Evolutionary conservation across 306 rosid genomes (phyloP).

Genomic region (Pyrus betulifolia): DNA sequence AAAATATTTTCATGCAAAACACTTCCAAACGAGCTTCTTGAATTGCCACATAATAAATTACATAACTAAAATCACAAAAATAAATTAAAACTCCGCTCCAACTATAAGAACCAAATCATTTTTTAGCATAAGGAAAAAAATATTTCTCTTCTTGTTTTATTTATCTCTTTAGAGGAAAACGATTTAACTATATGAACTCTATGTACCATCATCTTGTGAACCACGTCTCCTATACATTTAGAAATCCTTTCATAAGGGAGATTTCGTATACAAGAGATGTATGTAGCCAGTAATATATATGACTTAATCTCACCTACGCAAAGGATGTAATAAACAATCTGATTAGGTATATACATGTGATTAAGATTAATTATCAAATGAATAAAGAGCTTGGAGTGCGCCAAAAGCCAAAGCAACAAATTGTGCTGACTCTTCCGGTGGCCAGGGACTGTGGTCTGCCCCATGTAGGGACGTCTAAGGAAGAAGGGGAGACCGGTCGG

Average conservation of each 20-base stretch:
- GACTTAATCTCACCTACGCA: neutral
- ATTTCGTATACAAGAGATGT: too few species aligned
- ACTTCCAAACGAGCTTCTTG: neutral
- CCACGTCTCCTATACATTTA: too few species aligned
- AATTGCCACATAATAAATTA: neutral
- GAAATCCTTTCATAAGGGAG: too few species aligned
- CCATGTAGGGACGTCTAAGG: neutral
- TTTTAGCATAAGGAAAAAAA: neutral
- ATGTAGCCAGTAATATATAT: neutral
- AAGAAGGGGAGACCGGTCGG: neutral
- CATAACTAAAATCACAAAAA: neutral
- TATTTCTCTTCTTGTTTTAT: neutral
- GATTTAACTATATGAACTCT: neutral
- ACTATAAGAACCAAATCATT: neutral
- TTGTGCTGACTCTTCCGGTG: neutral
- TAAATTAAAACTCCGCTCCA: neutral
- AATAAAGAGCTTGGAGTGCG: neutral
- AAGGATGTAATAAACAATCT: neutral
- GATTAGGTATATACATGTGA: neutral
- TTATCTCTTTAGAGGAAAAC: too few species aligned
- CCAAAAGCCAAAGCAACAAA: constrained; percentile 8
- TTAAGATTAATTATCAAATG: neutral
- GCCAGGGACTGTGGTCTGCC: neutral
- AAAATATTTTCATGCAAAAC: too few species aligned
- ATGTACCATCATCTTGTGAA: neutral